Base-by-base conservation (phyloP, 345 rosid genomes). In the Corymbia maculata region DNA sequence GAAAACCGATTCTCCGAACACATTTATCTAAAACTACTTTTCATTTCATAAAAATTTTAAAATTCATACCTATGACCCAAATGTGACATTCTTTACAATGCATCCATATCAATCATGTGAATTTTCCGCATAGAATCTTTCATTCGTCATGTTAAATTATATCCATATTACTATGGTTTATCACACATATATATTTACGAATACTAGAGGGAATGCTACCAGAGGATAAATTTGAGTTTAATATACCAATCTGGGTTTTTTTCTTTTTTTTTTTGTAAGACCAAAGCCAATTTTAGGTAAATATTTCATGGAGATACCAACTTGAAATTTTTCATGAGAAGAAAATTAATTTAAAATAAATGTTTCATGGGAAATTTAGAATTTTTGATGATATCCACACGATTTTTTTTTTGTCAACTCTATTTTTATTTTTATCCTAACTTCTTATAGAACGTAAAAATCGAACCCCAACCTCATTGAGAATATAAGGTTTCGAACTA, bases 221-320 rank as follows among this genome's bases (percentile, higher is more conserved):
- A 19, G 24, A 32, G 1, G 4, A 42, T 17, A 17, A 19, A 70
- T 8, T 68, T 32, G 45, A 45, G 22, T 2, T 70, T 10, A 1
- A 19, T 1, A 13, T 32, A 2, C 2, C 24, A 0, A 3, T 30
- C 0, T 32, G 1, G 4, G 6, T 30, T 30, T 32, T 8, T 70
- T 17, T 70, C 30, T 16, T 68, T 57, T 9, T 9, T 3, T 1
- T 36, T 16, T 21, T 3, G 10, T 36, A 45, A 70, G 45, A 21
- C 4, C 11, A 15, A 70, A 1, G 13, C 26, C 17, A 36, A 4
- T 11, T 36, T 5, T 0, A 47, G 21, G 2, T 70, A 22, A 57
- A 4, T 57, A 24, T 21, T 4, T 32, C 0, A 5, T 2, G 24
- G 7, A 9, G 7, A 36, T 36, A 9, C 13, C 2, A 1, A 1